Evolutionary conservation across 2,329 filamentous ascomycete genomes (phyloP).

Genomic region (Aspergillus sp.): DNA sequence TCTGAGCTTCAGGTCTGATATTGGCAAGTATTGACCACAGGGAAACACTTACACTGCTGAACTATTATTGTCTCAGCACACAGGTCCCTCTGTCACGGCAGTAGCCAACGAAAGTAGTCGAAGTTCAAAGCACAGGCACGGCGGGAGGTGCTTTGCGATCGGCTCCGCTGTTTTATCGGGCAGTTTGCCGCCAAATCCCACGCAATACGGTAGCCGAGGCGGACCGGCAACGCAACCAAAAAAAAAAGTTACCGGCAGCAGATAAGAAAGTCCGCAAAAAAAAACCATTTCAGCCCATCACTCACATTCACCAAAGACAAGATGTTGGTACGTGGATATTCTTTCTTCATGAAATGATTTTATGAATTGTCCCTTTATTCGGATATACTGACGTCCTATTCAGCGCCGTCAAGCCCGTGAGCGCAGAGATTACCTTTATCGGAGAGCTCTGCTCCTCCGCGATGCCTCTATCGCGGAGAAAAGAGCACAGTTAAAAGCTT

Average conservation of each 20-base stretch:
- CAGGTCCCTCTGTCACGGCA: slow-evolving; percentile 22
- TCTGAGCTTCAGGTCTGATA: slow-evolving; percentile 4
- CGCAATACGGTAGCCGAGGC: slow-evolving; percentile 22
- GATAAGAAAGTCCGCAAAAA: slow-evolving; percentile 9
- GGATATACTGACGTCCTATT: background rate
- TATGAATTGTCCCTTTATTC: background rate
- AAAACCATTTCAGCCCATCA: slow-evolving; percentile 5
- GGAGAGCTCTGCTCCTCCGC: slow-evolving; percentile 78
- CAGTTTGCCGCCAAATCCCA: slow-evolving; percentile 29
- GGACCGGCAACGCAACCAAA: slow-evolving; percentile 30
- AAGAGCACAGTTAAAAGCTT: slow-evolving; percentile 78
- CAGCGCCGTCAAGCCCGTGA: slow-evolving; percentile 72
- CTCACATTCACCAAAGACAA: slow-evolving; percentile 10
- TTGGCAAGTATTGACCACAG: background rate
- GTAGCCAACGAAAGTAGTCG: slow-evolving; percentile 18
- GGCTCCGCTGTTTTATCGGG: slow-evolving; percentile 20
- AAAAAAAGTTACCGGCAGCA: slow-evolving; percentile 38
- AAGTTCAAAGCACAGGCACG: slow-evolving; percentile 12
- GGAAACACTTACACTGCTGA: background rate
- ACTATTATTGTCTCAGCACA: slow-evolving; percentile 2
- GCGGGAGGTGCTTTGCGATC: slow-evolving; percentile 17
- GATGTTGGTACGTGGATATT: slow-evolving; percentile 29
- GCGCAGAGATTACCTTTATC: slow-evolving; percentile 84
- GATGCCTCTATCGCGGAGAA: slow-evolving; percentile 94
- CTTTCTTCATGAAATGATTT: background rate